These are phyloP conservation scores for Alternaria novae-zelandiae DNA, from an alignment of 2,329 filamentous ascomycete species.

Conservation along the genomic window DNA sequence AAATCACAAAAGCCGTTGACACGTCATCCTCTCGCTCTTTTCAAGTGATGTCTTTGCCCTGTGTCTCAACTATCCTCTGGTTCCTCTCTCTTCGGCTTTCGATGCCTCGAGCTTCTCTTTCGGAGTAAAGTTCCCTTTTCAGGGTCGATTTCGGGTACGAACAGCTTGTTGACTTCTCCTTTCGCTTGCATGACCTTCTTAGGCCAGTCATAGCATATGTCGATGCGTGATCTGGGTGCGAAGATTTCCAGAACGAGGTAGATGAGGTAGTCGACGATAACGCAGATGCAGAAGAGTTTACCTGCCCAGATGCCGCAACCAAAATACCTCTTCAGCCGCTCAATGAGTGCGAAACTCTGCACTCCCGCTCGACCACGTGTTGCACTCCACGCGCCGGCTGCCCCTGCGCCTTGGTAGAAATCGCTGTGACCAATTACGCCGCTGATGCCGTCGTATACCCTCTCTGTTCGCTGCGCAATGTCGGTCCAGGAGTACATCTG, in stretches of 20 bases:
- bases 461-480: constrained; percentile 89
- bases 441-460: constrained; percentile 92
- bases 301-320: constrained; percentile 98
- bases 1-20: constrained; percentile 12
- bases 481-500: constrained; percentile 99
- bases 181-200: constrained; percentile 62
- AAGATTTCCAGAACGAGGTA: constrained; percentile 87
- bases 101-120: constrained; percentile 38
- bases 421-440: constrained; percentile 84
- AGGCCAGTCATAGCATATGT: constrained; percentile 91
- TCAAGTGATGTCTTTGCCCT: neutral
- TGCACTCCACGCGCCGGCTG: constrained; percentile 69
- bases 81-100: constrained; percentile 33
- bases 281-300: constrained; percentile 94
- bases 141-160: constrained; percentile 13
- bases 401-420: constrained; percentile 83
- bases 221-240: constrained; percentile 84
- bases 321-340: constrained; percentile 94
- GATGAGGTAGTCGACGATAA: constrained; percentile 90
- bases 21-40: neutral
- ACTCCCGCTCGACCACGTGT: constrained; percentile 72
- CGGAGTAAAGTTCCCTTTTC: constrained; percentile 12
- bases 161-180: constrained; percentile 18
- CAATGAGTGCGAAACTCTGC: constrained; percentile 90
- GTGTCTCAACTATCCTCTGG: constrained; percentile 20